Evolutionary conservation across 2,329 filamentous ascomycete genomes (phyloP).

Genomic region (Aureobasidium zeae): DNA sequence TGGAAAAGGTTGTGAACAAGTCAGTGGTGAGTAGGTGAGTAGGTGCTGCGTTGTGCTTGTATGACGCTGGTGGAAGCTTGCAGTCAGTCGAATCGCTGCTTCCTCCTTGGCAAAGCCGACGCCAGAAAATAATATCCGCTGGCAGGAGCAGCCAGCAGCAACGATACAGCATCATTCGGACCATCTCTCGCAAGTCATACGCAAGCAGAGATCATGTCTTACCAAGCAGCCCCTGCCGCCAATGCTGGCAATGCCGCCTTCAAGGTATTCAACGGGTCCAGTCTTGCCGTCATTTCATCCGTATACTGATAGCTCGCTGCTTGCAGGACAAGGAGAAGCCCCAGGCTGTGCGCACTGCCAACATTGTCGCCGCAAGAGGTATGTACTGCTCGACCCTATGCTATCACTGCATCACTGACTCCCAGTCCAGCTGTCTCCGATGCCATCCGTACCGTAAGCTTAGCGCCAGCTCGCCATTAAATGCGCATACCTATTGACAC

Average conservation of each 20-base stretch:
- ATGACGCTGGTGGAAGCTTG: conserved; percentile 1
- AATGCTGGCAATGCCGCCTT: conserved; percentile 55
- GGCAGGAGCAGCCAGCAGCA: not conserved
- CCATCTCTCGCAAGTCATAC: conserved; percentile 7
- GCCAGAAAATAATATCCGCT: conserved; percentile 7
- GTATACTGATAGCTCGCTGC: conserved; percentile 2
- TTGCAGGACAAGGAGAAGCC: conserved; percentile 94
- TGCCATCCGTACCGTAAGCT: conserved; percentile 74
- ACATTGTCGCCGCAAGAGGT: conserved; percentile 96
- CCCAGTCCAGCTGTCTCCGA: conserved; percentile 76
- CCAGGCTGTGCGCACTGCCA: conserved; percentile 87
- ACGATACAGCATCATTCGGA: not conserved
- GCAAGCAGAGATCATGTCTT: conserved; percentile 26
- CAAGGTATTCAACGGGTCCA: conserved; percentile 41
- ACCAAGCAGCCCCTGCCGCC: conserved; percentile 36
- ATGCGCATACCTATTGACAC: conserved; percentile 3
- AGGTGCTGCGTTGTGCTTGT: no score
- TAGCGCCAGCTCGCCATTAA: not conserved
- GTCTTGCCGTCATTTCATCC: not conserved
- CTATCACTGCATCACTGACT: not conserved
- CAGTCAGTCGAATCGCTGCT: no score
- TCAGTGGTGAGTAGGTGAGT: no score
- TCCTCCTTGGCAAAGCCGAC: no score
- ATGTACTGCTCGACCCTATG: conserved; percentile 25
- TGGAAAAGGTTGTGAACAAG: no score